A percentile compares a stretch with the other conserved stretches of the same genome.
These are phyloP conservation scores for Aspergillus phoenicis DNA, from an alignment of 2,329 filamentous ascomycete genomes.

Conservation along the genomic window DNA sequence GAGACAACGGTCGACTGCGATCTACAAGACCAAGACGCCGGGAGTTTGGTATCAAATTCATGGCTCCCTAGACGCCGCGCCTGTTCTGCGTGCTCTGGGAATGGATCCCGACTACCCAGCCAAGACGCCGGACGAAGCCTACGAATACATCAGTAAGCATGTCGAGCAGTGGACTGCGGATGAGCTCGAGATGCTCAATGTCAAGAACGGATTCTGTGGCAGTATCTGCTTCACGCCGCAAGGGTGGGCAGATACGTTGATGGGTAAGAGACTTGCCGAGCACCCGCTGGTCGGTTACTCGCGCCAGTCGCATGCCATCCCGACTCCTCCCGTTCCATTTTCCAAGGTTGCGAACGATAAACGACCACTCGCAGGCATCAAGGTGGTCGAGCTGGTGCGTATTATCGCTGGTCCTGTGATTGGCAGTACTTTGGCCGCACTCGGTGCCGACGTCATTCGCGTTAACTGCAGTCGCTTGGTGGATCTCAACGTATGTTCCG, in stretches of 20 bases:
- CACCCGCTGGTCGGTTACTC: neutral
- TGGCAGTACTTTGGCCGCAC: neutral
- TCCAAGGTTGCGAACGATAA: neutral
- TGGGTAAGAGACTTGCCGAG: neutral
- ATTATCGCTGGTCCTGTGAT: slow-evolving; percentile 1
- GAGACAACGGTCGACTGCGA: neutral
- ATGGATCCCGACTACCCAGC: neutral
- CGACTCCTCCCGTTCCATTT: neutral
- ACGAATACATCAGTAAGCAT: neutral
- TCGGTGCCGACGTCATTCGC: slow-evolving; percentile 1
- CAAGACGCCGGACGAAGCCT: neutral
- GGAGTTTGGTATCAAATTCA: neutral
- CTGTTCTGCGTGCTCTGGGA: neutral
- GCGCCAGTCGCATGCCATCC: neutral
- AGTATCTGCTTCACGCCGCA: slow-evolving; percentile 2
- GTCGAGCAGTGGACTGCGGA: neutral
- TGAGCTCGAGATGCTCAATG: slow-evolving; percentile 3
- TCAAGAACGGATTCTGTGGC: slow-evolving; percentile 1
- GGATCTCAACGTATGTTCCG: neutral
- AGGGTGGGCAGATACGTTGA: neutral
- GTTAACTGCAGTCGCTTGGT: neutral
- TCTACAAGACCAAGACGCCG: neutral
- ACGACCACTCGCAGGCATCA: neutral
- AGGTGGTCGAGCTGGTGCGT: neutral
- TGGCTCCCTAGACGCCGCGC: neutral